Evolutionary conservation across 2,329 filamentous ascomycete genomes (phyloP).

Genomic region (Ophiosphaerella korrae): DNA sequence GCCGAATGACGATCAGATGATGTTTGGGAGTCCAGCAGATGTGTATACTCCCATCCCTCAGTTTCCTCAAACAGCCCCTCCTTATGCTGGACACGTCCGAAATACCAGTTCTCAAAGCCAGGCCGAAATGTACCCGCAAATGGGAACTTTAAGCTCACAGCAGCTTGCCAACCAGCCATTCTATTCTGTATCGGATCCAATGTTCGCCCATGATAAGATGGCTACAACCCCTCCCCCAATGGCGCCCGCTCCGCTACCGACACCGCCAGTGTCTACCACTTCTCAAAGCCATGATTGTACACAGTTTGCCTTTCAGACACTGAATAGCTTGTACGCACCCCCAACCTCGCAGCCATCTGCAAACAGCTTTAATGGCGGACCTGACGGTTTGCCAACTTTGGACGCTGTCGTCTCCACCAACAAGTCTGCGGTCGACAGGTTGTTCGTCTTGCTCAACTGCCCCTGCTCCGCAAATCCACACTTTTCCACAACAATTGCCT

Average conservation of each 20-base stretch:
- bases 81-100: constrained; percentile 31
- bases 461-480: constrained; percentile 44
- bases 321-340: constrained; percentile 42
- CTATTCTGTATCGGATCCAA: constrained; percentile 28
- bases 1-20: constrained; percentile 40
- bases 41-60: constrained; percentile 34
- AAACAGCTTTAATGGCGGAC: constrained; percentile 31
- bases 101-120: constrained; percentile 39
- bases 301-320: constrained; percentile 41
- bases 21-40: constrained; percentile 34
- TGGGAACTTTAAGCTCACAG: constrained; percentile 30
- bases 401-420: constrained; percentile 40
- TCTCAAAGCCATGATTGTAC: constrained; percentile 43
- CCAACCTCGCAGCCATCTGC: constrained; percentile 30
- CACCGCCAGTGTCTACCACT: constrained; percentile 28
- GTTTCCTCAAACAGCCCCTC: constrained; percentile 25
- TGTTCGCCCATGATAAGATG: constrained; percentile 30
- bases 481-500: constrained; percentile 44
- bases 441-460: constrained; percentile 40
- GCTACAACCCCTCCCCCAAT: constrained; percentile 31
- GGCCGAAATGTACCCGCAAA: constrained; percentile 35
- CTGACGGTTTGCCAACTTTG: constrained; percentile 35
- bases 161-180: constrained; percentile 31
- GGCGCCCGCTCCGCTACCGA: constrained; percentile 36
- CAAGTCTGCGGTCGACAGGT: constrained; percentile 41